These are phyloP conservation scores for Candolleomyces aberdarensis DNA, from an alignment of 768 basidiomycete species.

Conservation along the genomic window DNA sequence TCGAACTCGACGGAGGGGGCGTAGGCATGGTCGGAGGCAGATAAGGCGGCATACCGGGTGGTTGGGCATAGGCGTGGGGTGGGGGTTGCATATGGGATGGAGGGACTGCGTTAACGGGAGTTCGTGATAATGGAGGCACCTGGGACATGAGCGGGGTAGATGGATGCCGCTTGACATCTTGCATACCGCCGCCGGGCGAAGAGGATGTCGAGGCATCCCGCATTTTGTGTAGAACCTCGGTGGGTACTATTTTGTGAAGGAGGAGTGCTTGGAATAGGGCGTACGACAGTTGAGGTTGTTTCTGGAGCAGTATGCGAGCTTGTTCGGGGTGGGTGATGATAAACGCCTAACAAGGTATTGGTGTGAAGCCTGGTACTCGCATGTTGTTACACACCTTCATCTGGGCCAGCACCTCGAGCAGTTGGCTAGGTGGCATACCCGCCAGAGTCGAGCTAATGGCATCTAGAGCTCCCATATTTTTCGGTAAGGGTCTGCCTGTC, in stretches of 20 bases:
- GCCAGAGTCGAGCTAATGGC: constrained; percentile 84
- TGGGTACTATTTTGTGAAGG: constrained; percentile 90
- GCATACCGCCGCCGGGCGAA: not conserved
- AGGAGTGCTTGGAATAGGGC: constrained; percentile 94
- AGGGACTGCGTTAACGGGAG: constrained; percentile 22
- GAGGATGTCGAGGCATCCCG: constrained; percentile 32
- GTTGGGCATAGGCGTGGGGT: constrained; percentile 36
- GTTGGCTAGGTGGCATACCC: constrained; percentile 74
- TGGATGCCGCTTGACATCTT: constrained; percentile 12
- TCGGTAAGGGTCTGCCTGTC: constrained; percentile 68
- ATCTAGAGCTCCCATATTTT: constrained; percentile 72
- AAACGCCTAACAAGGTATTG: constrained; percentile 61
- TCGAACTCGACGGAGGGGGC: constrained; percentile 27
- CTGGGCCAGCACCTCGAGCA: constrained; percentile 93
- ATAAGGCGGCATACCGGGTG: constrained; percentile 23
- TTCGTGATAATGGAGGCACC: constrained; percentile 15
- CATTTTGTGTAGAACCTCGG: constrained; percentile 76
- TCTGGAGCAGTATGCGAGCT: constrained; percentile 71
- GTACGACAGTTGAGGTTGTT: constrained; percentile 92
- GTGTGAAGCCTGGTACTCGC: not conserved
- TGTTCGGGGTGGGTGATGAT: constrained; percentile 90
- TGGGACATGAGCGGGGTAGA: constrained; percentile 12
- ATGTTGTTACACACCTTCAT: constrained; percentile 75
- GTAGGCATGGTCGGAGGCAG: constrained; percentile 28
- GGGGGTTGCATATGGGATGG: constrained; percentile 47